phyloP scores from a whole-genome alignment of 441 rosid species.

The Eruca vesicaria region DNA sequence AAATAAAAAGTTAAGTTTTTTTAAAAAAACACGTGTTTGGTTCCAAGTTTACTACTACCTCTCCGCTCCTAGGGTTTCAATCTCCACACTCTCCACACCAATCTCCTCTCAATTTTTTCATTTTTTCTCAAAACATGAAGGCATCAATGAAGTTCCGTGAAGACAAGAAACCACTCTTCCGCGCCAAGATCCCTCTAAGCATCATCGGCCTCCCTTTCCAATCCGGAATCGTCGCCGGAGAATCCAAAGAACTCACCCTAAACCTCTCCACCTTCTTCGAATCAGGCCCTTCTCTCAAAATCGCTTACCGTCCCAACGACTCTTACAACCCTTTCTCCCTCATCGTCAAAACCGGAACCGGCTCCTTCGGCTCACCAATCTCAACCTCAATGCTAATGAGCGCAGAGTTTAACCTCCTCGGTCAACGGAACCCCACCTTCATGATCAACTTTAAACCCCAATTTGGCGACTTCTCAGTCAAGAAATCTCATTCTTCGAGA shows the following conservation, averaged over 20 bases:
- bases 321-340: conserved; percentile 78
- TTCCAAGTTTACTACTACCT: not conserved
- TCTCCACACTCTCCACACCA: not conserved
- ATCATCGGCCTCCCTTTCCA: conserved; percentile 81
- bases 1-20: too few species aligned
- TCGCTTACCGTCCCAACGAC: conserved; percentile 89
- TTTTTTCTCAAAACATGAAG: conserved; percentile 47
- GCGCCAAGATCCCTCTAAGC: conserved; percentile 80
- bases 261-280: conserved; percentile 75
- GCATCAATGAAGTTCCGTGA: conserved; percentile 91
- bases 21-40: not conserved
- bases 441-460: conserved; percentile 87
- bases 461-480: conserved; percentile 81
- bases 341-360: conserved; percentile 70
- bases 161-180: conserved; percentile 70
- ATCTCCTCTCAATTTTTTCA: conserved; percentile 14
- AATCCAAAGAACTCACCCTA: conserved; percentile 71
- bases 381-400: conserved; percentile 76
- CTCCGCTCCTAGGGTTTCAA: not conserved
- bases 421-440: conserved; percentile 53
- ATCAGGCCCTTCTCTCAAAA: conserved; percentile 75
- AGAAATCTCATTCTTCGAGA: conserved; percentile 69
- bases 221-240: conserved; percentile 82
- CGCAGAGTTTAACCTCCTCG: conserved; percentile 76
- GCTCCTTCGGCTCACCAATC: conserved; percentile 70